Evolutionary conservation across 2,329 filamentous ascomycete species (phyloP).

Genomic region (Neophaeococcomyces aloes): DNA sequence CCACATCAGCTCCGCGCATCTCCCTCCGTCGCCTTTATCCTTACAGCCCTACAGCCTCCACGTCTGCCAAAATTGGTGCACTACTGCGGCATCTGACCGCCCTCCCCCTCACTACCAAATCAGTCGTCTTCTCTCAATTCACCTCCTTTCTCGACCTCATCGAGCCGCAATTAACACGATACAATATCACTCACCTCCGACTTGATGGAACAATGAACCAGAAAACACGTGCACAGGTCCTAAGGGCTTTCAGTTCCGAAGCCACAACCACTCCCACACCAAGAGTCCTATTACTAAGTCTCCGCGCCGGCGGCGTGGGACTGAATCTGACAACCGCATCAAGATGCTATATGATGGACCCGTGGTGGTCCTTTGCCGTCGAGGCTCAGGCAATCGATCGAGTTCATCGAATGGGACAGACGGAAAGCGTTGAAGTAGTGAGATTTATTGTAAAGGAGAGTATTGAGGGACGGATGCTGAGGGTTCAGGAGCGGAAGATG

Average conservation of each 20-base stretch:
- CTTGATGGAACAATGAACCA: constrained; percentile 88
- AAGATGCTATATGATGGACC: constrained; percentile 97
- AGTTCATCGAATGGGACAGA: constrained; percentile 93
- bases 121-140: constrained; percentile 93
- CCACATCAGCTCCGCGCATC: constrained; percentile 37
- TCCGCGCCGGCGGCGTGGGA: constrained; percentile 86
- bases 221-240: constrained; percentile 66
- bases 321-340: constrained; percentile 84
- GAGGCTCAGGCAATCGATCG: constrained; percentile 97
- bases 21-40: constrained; percentile 52
- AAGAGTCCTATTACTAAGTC: constrained; percentile 63
- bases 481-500: constrained; percentile 85
- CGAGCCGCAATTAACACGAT: constrained; percentile 62
- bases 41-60: constrained; percentile 47
- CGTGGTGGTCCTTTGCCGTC: constrained; percentile 97
- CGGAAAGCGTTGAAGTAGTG: constrained; percentile 71
- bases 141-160: constrained; percentile 92
- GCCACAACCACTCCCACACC: constrained; percentile 22
- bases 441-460: constrained; percentile 83
- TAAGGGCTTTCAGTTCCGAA: constrained; percentile 56
- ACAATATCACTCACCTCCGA: constrained; percentile 68
- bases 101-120: constrained; percentile 65
- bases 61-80: constrained; percentile 75
- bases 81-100: constrained; percentile 64
- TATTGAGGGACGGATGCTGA: constrained; percentile 91